phyloP scores from a whole-genome alignment of 2,329 filamentous ascomycete genomes.

The Phialophora tarda region DNA sequence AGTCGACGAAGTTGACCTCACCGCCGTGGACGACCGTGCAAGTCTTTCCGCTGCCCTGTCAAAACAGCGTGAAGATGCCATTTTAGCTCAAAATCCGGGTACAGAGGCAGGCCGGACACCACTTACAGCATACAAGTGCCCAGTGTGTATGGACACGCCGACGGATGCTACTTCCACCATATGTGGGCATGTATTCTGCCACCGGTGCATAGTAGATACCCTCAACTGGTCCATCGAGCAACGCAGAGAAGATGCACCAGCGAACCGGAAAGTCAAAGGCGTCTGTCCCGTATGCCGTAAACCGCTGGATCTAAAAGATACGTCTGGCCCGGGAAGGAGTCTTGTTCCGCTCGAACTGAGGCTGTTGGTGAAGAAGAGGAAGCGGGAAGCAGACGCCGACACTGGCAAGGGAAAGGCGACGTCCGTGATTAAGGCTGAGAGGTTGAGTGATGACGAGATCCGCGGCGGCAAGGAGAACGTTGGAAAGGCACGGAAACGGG shows the following conservation, averaged over 20 bases:
- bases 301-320: constrained; percentile 47
- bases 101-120: constrained; percentile 45
- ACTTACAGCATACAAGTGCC: constrained; percentile 61
- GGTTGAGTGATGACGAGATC: constrained; percentile 27
- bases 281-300: constrained; percentile 55
- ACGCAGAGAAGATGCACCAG: constrained; percentile 46
- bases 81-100: constrained; percentile 49
- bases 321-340: constrained; percentile 39
- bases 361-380: constrained; percentile 29
- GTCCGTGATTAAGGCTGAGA: constrained; percentile 28
- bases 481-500: not conserved
- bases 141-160: constrained; percentile 68
- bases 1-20: constrained; percentile 59
- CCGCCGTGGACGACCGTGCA: constrained; percentile 49
- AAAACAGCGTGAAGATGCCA: constrained; percentile 60
- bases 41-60: constrained; percentile 54
- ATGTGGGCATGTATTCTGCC: constrained; percentile 69
- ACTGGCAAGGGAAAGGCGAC: constrained; percentile 26
- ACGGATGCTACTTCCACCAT: constrained; percentile 64
- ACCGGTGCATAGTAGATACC: constrained; percentile 66
- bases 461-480: constrained; percentile 18
- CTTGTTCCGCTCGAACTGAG: constrained; percentile 38
- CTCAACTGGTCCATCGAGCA: constrained; percentile 62
- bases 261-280: constrained; percentile 44
- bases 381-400: constrained; percentile 19